Conservation (phyloP, 1,139 yeast genomes). For the Candida sp. region DNA sequence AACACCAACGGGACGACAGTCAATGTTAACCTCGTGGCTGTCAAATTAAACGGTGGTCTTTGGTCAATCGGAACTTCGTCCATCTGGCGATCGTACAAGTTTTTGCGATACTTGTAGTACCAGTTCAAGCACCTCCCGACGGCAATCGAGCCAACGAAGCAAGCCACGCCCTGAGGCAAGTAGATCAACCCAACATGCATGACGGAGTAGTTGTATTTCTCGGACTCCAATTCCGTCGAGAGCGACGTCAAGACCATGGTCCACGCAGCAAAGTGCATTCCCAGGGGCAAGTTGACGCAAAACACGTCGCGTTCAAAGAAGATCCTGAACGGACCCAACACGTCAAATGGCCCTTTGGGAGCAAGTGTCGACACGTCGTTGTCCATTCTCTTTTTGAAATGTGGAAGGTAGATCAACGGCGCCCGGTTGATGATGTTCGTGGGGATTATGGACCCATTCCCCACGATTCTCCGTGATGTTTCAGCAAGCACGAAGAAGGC, state of each 20-base stretch:
- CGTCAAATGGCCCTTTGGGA: constrained; percentile 21
- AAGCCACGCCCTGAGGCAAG: constrained; percentile 41
- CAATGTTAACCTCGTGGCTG: constrained; percentile 30
- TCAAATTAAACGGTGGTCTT: constrained; percentile 31
- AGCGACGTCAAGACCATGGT: constrained; percentile 38
- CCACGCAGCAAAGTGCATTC: constrained; percentile 42
- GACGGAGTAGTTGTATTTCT: constrained; percentile 34
- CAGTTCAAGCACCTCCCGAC: constrained; percentile 32
- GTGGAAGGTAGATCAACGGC: constrained; percentile 27
- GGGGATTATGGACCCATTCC: constrained; percentile 42
- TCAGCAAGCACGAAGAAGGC: constrained; percentile 35
- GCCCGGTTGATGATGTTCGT: constrained; percentile 21
- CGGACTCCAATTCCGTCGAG: constrained; percentile 31
- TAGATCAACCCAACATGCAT: constrained; percentile 42
- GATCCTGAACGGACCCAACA: constrained; percentile 34
- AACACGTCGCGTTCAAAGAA: constrained; percentile 26
- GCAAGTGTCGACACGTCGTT: constrained; percentile 31
- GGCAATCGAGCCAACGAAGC: constrained; percentile 32
- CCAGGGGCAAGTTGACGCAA: constrained; percentile 32
- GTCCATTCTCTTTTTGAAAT: constrained; percentile 25
- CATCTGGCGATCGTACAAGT: constrained; percentile 20
- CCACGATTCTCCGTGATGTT: constrained; percentile 39
- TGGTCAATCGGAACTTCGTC: constrained; percentile 15
- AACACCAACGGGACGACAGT: constrained; percentile 27
- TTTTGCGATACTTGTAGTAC: constrained; percentile 27